phyloP scores from a whole-genome alignment of 2,329 filamentous ascomycete genomes.

The Leptographium procerum region DNA sequence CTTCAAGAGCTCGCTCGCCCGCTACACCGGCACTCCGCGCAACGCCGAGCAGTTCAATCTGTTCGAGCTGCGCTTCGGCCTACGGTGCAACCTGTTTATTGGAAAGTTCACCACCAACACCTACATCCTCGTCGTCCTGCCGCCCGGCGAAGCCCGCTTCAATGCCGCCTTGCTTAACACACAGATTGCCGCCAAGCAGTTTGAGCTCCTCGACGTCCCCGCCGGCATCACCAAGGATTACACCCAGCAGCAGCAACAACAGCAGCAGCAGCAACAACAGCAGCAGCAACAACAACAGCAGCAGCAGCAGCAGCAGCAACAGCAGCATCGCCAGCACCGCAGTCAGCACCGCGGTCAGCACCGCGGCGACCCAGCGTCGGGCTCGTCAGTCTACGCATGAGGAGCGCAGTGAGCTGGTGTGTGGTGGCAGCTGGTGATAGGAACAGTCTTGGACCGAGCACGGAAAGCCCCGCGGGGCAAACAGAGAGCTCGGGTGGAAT shows the following conservation, averaged over 20 bases:
- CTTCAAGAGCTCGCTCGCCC: constrained; percentile 76
- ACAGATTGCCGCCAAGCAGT: constrained; percentile 72
- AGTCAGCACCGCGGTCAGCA: neutral
- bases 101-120: constrained; percentile 96
- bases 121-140: constrained; percentile 84
- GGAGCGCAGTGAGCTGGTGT: neutral
- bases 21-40: constrained; percentile 69
- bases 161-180: constrained; percentile 87
- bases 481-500: neutral
- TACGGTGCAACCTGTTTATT: constrained; percentile 84
- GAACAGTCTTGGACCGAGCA: no score
- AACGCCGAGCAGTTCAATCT: constrained; percentile 71
- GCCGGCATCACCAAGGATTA: constrained; percentile 19
- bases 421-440: no score
- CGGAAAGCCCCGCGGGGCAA: no score
- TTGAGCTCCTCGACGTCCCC: constrained; percentile 54
- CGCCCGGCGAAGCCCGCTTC: constrained; percentile 82
- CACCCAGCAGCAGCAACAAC: neutral
- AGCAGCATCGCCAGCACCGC: neutral
- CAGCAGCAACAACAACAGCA: neutral
- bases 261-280: neutral
- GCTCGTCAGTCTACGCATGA: constrained; percentile 4
- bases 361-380: neutral
- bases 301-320: neutral
- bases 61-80: constrained; percentile 67